These are phyloP conservation scores for Cucumis melo DNA, from an alignment of 306 rosid genomes.

Conservation along the genomic window DNA sequence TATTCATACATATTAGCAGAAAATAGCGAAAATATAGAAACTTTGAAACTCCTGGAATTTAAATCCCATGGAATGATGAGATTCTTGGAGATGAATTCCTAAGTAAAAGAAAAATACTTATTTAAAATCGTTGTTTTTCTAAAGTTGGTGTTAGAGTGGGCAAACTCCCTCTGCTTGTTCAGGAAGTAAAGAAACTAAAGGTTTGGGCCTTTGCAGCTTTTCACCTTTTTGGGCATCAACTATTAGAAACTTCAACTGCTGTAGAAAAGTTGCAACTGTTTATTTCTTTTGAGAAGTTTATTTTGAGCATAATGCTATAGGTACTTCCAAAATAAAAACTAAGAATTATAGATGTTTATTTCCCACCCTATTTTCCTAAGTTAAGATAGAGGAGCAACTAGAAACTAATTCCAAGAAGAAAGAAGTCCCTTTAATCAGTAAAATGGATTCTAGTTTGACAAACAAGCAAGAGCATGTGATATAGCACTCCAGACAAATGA, in stretches of 20 bases:
- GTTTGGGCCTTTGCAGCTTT: background rate
- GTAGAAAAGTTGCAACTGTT: background rate
- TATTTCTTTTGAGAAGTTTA: background rate
- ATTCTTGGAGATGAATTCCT: background rate
- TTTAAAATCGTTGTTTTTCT: background rate
- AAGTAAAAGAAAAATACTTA: background rate
- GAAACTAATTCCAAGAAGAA: background rate
- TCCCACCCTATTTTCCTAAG: background rate
- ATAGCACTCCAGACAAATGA: background rate
- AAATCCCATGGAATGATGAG: background rate
- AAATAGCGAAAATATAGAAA: background rate
- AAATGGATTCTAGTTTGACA: background rate
- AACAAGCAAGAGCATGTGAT: background rate
- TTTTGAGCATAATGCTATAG: background rate
- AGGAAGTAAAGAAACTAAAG: background rate
- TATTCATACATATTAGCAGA: background rate
- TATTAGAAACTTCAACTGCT: background rate
- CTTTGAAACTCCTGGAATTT: background rate
- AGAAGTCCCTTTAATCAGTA: background rate
- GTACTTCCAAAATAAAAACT: background rate
- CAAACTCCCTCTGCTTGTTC: background rate
- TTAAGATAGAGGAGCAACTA: background rate
- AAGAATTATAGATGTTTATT: background rate
- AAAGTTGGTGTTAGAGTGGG: background rate
- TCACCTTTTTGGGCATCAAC: background rate